Conservation (phyloP, 1,284 basidiomycete genomes). For the Ustilago tritici region DNA sequence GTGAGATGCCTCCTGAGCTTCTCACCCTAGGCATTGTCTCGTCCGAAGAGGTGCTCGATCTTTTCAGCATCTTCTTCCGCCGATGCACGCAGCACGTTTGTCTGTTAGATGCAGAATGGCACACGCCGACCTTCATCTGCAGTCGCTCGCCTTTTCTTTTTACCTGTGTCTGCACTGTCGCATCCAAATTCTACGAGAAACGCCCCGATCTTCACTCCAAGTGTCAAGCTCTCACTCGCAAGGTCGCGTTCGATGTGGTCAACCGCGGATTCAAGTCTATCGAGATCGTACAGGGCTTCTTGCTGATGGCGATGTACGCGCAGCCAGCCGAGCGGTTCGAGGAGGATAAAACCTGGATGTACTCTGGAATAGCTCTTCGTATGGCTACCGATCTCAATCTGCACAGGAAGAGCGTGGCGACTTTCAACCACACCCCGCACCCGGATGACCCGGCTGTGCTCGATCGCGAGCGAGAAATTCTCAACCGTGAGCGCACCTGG, state of each 20-base stretch:
- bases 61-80: constrained; percentile 87
- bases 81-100: constrained; percentile 70
- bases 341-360: constrained; percentile 91
- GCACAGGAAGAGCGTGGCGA: constrained; percentile 83
- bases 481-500: constrained; percentile 95
- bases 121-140: constrained; percentile 68
- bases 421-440: constrained; percentile 70
- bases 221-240: constrained; percentile 85
- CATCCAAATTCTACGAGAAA: constrained; percentile 86
- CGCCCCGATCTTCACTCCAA: constrained; percentile 85
- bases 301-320: constrained; percentile 70
- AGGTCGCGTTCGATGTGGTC: constrained; percentile 80
- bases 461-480: constrained; percentile 83
- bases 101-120: constrained; percentile 68
- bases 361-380: constrained; percentile 74
- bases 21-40: constrained; percentile 83
- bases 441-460: constrained; percentile 66
- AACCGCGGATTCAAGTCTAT: constrained; percentile 88
- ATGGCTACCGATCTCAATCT: constrained; percentile 97
- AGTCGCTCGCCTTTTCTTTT: constrained; percentile 67
- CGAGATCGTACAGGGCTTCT: constrained; percentile 74
- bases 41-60: constrained; percentile 82
- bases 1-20: constrained; percentile 84
- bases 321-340: constrained; percentile 77
- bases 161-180: constrained; percentile 83